Evolutionary conservation across 2,329 filamentous ascomycete species (phyloP), one percentile per base, ranked within the genome.

Genomic region (Trichoderma brevicompactum): DNA sequence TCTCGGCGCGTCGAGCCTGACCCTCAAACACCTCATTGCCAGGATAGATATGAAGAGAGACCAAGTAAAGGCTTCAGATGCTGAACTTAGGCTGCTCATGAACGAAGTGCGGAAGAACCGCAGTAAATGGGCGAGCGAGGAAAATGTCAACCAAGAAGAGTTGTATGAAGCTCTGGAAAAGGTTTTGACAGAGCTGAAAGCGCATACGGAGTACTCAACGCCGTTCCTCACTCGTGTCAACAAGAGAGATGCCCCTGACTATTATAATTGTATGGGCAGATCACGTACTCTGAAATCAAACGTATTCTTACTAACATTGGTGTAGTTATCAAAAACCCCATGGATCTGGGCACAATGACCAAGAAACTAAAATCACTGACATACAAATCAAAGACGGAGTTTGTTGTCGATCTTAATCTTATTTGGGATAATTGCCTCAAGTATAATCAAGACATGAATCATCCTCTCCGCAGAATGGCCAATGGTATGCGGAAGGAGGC

Each of bases 91-190:
- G 66, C 92, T 90, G 56, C 81, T 99, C 66, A 97, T 99, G 86
- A 97, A 95, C 72, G 95, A 99, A 78, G 95, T 99, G 17, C 88
- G 95, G 69, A 99, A 98, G 78, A 98, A 98, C 72, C 86, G 95
- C 72, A 98, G 94, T 78, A 99, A 99, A 79, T 99, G 95, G 95
- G 94, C 95, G 3, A 98, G 91, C 76, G 95, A 98, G 77, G 95
- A 99, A 72, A 95, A 96, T 71, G 90, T 99, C 68, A 94, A 95
- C 66, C 95, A 99, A 78, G 95, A 99, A 78, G 95, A 99, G 78
- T 84, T 99, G 6, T 99, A 99, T 75, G 95, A 99, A 80, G 92
- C 95, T 10, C 84, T 95, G 13, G 95, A 99, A 77, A 98, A 98
- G 80, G 95, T 99, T 60, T 83, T 99, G 73, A 96, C 94, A 74